Conservation (phyloP, 495 filamentous ascomycete genomes). For the Paragyromitra xinjiangensis region DNA sequence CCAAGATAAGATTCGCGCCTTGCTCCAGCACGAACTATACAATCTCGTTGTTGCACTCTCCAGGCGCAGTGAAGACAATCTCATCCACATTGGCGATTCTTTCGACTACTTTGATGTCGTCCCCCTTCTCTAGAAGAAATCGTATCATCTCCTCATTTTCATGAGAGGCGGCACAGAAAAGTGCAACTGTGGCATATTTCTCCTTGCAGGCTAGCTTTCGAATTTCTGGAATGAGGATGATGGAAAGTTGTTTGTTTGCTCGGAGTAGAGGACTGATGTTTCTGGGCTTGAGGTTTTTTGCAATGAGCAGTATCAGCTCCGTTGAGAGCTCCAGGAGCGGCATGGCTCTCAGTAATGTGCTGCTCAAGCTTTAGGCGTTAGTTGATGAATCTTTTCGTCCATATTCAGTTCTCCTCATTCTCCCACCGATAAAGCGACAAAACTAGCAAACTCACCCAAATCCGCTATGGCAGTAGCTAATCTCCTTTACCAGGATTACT, state of each 20-base stretch:
- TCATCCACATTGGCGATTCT: neutral
- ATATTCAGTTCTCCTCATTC: too few relatives aligned
- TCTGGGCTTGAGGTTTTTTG: neutral
- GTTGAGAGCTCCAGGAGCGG: neutral
- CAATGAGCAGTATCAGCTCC: conserved; percentile 13
- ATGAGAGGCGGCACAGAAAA: neutral
- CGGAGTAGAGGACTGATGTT: conserved; percentile 13
- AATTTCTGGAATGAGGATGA: conserved; percentile 8
- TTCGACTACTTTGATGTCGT: neutral
- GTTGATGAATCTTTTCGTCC: too few relatives aligned
- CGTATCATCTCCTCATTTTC: neutral
- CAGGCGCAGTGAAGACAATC: neutral
- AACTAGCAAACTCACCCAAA: too few relatives aligned
- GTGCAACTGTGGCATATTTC: neutral
- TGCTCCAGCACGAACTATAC: conserved; percentile 1
- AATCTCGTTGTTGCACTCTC: neutral
- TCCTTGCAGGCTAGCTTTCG: neutral
- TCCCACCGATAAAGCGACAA: too few relatives aligned
- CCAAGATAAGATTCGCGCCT: conserved; percentile 10
- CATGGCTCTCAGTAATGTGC: neutral
- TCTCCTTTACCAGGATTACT: too few relatives aligned
- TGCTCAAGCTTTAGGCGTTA: too few relatives aligned
- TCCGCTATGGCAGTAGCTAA: too few relatives aligned
- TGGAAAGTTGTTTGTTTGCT: neutral
- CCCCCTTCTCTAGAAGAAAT: conserved; percentile 11